Conservation (phyloP, 202 grass and related monocot genomes). For the Brachypodium distachyon region DNA sequence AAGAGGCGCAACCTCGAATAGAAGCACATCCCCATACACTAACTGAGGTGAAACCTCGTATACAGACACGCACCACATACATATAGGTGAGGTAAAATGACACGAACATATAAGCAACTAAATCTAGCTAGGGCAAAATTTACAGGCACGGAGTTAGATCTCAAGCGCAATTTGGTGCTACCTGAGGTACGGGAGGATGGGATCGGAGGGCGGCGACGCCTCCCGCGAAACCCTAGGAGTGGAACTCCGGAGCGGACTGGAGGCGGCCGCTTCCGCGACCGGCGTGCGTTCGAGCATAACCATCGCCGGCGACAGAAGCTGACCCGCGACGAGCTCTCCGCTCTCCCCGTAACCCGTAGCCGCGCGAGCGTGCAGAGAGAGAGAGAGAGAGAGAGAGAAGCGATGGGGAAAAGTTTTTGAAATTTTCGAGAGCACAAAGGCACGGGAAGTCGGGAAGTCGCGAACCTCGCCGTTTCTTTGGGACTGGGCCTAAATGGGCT, state of each 20-base stretch:
- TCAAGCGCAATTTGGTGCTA: background rate
- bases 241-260: conserved; percentile 20
- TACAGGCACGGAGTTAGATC: background rate
- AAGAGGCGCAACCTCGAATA: background rate
- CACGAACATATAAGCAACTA: background rate
- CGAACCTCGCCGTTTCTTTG: background rate
- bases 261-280: background rate
- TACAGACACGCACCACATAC: background rate
- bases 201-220: conserved; percentile 35
- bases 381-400: background rate
- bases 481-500: background rate
- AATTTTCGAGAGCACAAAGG: background rate
- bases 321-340: background rate
- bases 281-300: conserved; percentile 36
- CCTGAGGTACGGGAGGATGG: conserved; percentile 67
- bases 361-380: background rate
- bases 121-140: background rate
- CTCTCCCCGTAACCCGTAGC: background rate
- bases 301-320: conserved; percentile 9
- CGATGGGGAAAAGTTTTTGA: conserved; percentile 21
- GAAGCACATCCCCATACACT: background rate
- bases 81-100: background rate
- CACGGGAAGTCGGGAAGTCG: background rate
- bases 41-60: background rate
- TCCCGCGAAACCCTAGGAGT: conserved; percentile 18